Percentiles rank a stretch among this genome's conserved stretches.
phyloP scores from a whole-genome alignment of 1,139 yeast genomes.

The Taphrina sp. region DNA sequence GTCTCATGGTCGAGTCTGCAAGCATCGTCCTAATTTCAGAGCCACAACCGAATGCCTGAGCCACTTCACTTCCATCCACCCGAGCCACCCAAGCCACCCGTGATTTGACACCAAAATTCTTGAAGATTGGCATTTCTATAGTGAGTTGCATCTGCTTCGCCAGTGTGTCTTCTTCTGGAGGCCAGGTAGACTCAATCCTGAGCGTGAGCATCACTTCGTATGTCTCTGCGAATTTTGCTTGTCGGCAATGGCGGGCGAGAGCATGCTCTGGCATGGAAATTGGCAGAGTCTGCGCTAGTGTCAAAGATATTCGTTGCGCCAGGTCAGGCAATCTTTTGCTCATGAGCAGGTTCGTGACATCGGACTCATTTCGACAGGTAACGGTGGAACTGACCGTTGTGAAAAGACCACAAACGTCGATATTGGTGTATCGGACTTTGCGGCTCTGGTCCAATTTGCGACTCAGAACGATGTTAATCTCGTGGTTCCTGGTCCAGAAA shows the following conservation, averaged over 20 bases:
- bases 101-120: too few relatives aligned
- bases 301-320: conserved; percentile 84
- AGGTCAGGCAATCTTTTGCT: conserved; percentile 48
- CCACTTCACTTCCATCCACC: not conserved
- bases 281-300: conserved; percentile 73
- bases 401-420: conserved; percentile 68
- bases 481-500: conserved; percentile 99
- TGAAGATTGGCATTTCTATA: too few relatives aligned
- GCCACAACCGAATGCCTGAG: too few relatives aligned
- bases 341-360: too few relatives aligned
- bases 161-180: too few relatives aligned
- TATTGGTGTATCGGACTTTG: conserved; percentile 54
- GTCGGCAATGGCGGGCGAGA: conserved; percentile 99
- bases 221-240: conserved; percentile 53
- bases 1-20: too few relatives aligned
- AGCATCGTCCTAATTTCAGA: too few relatives aligned
- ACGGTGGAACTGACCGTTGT: conserved; percentile 73
- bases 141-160: too few relatives aligned
- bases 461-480: conserved; percentile 62
- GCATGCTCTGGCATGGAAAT: conserved; percentile 92
- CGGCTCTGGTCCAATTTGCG: conserved; percentile 59
- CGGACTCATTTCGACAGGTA: conserved; percentile 42
- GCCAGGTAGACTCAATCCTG: too few relatives aligned
- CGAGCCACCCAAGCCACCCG: too few relatives aligned
- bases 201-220: too few relatives aligned